phyloP scores from a whole-genome alignment of 1,284 basidiomycete species.

The Rugiboletus extremiorientalis region DNA sequence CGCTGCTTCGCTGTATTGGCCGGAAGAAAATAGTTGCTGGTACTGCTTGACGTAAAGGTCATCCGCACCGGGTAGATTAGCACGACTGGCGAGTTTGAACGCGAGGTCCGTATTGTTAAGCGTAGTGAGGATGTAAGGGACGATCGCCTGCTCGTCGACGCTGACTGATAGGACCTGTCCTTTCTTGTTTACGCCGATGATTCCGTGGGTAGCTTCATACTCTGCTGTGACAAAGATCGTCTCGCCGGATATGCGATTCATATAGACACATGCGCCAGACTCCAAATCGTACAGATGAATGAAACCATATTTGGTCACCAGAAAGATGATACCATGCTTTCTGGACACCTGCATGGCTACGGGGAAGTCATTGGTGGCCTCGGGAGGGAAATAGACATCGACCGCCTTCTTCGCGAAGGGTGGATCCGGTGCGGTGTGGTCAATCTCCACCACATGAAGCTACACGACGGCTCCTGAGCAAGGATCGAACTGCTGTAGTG shows the following conservation, averaged over 20 bases:
- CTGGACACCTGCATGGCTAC: conserved; percentile 99
- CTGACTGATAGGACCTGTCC: conserved; percentile 98
- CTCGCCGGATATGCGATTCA: conserved; percentile 99
- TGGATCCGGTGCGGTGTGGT: conserved; percentile 94
- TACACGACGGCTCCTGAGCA: conserved; percentile 35
- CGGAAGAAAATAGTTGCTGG: conserved; percentile 87
- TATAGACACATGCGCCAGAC: conserved; percentile 98
- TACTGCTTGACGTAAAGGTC: conserved; percentile 97
- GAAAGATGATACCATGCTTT: conserved; percentile 96
- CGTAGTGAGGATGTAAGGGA: conserved; percentile 92
- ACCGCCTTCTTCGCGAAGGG: conserved; percentile 97
- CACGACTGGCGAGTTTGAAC: conserved; percentile 96
- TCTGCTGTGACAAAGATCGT: conserved; percentile 99
- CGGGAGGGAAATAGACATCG: conserved; percentile 99
- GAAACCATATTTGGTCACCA: conserved; percentile 99
- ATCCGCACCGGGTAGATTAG: conserved; percentile 97
- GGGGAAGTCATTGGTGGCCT: conserved; percentile 99
- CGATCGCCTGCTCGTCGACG: conserved; percentile 94
- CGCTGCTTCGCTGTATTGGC: conserved; percentile 95
- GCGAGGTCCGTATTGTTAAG: conserved; percentile 98
- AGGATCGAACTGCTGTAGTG: conserved; percentile 11
- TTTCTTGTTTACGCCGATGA: conserved; percentile 99
- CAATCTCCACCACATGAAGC: conserved; percentile 99
- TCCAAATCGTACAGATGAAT: conserved; percentile 99
- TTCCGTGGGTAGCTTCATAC: conserved; percentile 92